These are phyloP conservation scores for Aureobasidium pullulans DNA, from an alignment of 2,329 filamentous ascomycete genomes.

Conservation along the genomic window DNA sequence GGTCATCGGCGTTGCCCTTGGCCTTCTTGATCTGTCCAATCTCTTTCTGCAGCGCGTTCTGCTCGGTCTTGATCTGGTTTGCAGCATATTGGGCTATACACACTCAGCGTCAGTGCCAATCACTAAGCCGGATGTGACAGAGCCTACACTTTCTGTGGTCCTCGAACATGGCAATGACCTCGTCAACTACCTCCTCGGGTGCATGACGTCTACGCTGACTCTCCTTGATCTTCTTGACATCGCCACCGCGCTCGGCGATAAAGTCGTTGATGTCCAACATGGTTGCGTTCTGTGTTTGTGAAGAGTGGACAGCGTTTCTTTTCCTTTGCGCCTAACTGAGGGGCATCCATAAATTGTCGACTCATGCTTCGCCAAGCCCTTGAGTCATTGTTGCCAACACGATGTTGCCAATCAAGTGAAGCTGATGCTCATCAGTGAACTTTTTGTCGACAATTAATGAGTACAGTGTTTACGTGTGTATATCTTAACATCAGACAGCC, in stretches of 20 bases:
- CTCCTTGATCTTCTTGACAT: conserved; percentile 86
- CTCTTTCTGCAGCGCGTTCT: conserved; percentile 84
- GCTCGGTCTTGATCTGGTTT: conserved; percentile 72
- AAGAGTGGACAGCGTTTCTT: neutral
- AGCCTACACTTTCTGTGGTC: conserved; percentile 67
- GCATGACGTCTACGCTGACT: conserved; percentile 79
- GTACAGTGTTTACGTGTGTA: no score
- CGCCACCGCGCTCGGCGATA: conserved; percentile 72
- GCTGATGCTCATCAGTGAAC: no score
- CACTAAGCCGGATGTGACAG: neutral
- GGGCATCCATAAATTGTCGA: neutral
- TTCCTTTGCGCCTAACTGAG: conserved; percentile 1
- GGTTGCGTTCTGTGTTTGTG: neutral
- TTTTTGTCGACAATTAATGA: no score
- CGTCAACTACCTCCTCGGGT: conserved; percentile 76
- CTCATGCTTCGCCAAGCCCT: neutral
- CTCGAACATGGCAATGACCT: conserved; percentile 80
- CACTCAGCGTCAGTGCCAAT: neutral
- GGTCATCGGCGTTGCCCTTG: conserved; percentile 78
- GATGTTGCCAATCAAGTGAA: neutral
- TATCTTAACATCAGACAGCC: no score
- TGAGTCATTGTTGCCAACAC: neutral
- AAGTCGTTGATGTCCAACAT: conserved; percentile 45
- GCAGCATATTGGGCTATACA: conserved; percentile 63
- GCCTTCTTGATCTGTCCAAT: conserved; percentile 90